Evolutionary conservation across 345 rosid species (phyloP).

Genomic region (Rhodamnia argentea): DNA sequence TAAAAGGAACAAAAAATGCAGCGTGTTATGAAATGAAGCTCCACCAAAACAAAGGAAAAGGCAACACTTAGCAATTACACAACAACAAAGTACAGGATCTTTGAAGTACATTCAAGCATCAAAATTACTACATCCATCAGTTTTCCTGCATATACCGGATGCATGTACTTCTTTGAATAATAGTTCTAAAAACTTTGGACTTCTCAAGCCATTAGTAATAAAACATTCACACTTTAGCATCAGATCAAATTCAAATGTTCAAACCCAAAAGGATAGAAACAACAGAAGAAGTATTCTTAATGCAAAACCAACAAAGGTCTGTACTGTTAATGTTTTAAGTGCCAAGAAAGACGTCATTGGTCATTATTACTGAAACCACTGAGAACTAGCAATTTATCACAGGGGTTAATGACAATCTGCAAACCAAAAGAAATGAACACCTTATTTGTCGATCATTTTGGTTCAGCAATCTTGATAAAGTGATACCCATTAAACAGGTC

Average conservation of each 20-base stretch:
- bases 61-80: neutral
- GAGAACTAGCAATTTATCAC: neutral
- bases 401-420: neutral
- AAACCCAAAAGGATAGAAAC: neutral
- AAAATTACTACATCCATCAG: neutral
- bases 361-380: neutral
- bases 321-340: neutral
- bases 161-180: neutral
- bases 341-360: neutral
- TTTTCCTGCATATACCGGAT: neutral
- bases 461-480: neutral
- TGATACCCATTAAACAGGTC: neutral
- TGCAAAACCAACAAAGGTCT: neutral
- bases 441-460: neutral
- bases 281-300: neutral
- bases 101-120: neutral
- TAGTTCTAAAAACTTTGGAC: neutral
- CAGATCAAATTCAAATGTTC: neutral
- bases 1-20: neutral
- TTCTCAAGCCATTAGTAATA: neutral
- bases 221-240: neutral
- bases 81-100: neutral
- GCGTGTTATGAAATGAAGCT: neutral
- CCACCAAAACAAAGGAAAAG: neutral
- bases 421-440: neutral